Base-by-base conservation (phyloP, 2,329 filamentous ascomycete species). In the Cordyceps pruinosa region DNA sequence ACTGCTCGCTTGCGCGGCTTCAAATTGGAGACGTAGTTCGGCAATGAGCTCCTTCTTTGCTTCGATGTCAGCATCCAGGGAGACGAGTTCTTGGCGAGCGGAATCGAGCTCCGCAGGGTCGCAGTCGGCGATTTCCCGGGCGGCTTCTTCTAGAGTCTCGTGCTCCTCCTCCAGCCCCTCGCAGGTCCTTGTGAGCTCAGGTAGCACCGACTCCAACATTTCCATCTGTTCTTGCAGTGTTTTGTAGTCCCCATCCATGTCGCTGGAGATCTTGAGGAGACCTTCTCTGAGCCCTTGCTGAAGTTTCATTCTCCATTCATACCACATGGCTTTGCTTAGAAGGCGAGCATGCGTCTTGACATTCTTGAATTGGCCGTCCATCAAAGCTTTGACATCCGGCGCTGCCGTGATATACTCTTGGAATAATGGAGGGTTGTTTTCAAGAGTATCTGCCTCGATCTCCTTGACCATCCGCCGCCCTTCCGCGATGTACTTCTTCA, bases 361-460 rank as follows among this genome's bases (percentile, higher is more conserved):
- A 66, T 97, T 97, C 71, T 96, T 94, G 77, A 99, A 94, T 68
- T 97, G 92, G 62, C 89, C 94, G 73, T 99, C 93, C 86, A 99
- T 95, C 53, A 95, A 79, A 4, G 84, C 74, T 66, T 89, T 91
- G 68, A 96, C 85, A 61, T 95, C 90, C 1, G 90, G 84, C 0
- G 89, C 83, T 26, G 93, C 93, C 10, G 86, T 86, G 61, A 95
- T 84, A 69, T 99, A 99, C 69, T 97, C 94, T 59, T 84, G 85
- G 73, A 99, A 96, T 1, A 99, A 78, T 1, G 90, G 84, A 9
- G 94, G 94, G 66, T 97, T 97, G 58, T 97, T 90, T 61, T 90
- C 86, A 60, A 89, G 86, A 0, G 92, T 96, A 67, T 96, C 90
- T 1, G 81, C 84, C 69, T 97, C 94, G 59, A 99, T 95, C 63